A percentile compares a stretch with the other conserved stretches of the same genome.
Conservation (phyloP, 768 basidiomycete genomes). For the Punctularia strigosozonata region DNA sequence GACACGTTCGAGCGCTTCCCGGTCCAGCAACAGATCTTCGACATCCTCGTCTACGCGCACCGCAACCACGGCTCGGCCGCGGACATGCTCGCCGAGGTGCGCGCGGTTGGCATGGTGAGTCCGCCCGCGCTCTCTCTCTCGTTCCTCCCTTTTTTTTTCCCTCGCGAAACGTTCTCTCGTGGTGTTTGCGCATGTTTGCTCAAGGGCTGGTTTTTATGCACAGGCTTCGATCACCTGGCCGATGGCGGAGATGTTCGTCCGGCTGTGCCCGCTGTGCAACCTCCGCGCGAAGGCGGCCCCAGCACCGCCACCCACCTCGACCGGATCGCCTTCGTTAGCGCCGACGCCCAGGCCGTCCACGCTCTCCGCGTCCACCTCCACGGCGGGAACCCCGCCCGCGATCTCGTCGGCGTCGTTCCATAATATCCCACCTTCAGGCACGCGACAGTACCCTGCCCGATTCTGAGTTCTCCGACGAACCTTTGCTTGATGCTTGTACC, state of each 20-base stretch:
- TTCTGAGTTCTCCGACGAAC: too few species aligned
- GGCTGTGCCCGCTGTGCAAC: slow-evolving; percentile 45
- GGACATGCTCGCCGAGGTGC: slow-evolving; percentile 43
- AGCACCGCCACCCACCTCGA: slow-evolving; percentile 8
- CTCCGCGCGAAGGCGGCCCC: slow-evolving; percentile 23
- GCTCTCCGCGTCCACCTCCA: background rate
- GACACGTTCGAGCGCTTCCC: slow-evolving; percentile 50
- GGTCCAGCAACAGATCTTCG: slow-evolving; percentile 56
- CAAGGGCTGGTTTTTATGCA: slow-evolving; percentile 5
- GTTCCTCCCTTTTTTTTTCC: background rate
- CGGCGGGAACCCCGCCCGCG: background rate
- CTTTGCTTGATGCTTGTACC: too few species aligned
- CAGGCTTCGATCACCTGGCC: slow-evolving; percentile 63
- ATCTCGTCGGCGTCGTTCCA: background rate
- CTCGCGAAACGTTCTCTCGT: too few species aligned
- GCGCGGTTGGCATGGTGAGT: slow-evolving; percentile 50
- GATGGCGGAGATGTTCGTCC: slow-evolving; percentile 57
- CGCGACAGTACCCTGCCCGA: too few species aligned
- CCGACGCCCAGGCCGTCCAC: background rate
- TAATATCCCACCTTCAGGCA: too few species aligned
- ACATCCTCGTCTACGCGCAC: slow-evolving; percentile 57
- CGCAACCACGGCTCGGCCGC: slow-evolving; percentile 41
- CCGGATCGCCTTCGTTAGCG: background rate
- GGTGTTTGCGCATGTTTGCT: too few species aligned
- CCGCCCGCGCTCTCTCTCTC: background rate